Evolutionary conservation across 1,284 basidiomycete species (phyloP).

Genomic region (Heterobasidion annosum): DNA sequence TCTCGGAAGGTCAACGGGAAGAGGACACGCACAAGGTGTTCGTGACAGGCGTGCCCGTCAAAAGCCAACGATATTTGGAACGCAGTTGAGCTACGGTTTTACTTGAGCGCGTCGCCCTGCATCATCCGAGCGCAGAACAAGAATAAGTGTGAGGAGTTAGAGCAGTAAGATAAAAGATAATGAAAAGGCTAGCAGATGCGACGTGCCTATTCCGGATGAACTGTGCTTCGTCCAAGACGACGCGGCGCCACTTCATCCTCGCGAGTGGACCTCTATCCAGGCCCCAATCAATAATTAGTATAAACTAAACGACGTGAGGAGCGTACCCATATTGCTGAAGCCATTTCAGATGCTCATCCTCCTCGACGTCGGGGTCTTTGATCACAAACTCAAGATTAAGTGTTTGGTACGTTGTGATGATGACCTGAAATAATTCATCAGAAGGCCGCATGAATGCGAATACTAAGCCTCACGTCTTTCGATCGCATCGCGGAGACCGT

Average conservation of each 20-base stretch:
- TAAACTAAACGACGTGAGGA: neutral
- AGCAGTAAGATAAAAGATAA: neutral
- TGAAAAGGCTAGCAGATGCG: neutral
- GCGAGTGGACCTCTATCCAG: slow-evolving; percentile 42
- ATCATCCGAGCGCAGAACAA: neutral
- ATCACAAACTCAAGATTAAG: slow-evolving; percentile 45
- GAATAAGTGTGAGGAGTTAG: no score
- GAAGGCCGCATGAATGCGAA: neutral
- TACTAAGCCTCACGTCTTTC: slow-evolving; percentile 38
- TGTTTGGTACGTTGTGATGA: slow-evolving; percentile 65
- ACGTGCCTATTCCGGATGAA: slow-evolving; percentile 54
- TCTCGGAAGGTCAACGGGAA: neutral
- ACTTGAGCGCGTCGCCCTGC: slow-evolving; percentile 46
- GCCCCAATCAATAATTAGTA: neutral
- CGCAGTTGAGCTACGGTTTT: slow-evolving; percentile 46
- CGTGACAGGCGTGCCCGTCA: slow-evolving; percentile 66
- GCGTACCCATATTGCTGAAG: slow-evolving; percentile 38
- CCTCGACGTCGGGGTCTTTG: slow-evolving; percentile 24
- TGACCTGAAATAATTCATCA: slow-evolving; percentile 27
- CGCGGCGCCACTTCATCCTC: slow-evolving; percentile 47
- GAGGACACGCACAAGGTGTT: slow-evolving; percentile 43
- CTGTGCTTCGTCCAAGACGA: slow-evolving; percentile 63
- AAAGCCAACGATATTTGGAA: slow-evolving; percentile 58
- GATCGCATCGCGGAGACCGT: slow-evolving; percentile 30
- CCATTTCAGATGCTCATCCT: slow-evolving; percentile 37